A percentile compares a stretch with the other conserved stretches of the same genome.
These are phyloP conservation scores for Pecoramyces ruminantium DNA, from an alignment of 192 early-diverging fungal species.

Conservation along the genomic window DNA sequence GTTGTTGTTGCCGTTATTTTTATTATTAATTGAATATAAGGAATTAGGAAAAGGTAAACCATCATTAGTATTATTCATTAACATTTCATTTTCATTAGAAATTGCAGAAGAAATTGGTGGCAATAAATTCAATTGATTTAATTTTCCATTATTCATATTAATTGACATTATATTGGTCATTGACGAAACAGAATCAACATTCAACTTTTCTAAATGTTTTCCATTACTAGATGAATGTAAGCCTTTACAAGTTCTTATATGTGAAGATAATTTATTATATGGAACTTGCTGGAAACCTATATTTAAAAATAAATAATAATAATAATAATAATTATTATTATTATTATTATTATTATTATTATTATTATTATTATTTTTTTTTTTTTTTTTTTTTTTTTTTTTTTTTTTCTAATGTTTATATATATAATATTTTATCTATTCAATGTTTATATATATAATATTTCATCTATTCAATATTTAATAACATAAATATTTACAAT, in stretches of 20 bases:
- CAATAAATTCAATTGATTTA: not conserved
- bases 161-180: not conserved
- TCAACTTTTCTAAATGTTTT: not conserved
- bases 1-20: no score
- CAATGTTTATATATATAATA: no score
- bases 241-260: not conserved
- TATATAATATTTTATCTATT: no score
- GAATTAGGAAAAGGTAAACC: not conserved
- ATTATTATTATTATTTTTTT: no score
- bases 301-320: no score
- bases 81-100: not conserved
- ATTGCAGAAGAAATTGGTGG: not conserved
- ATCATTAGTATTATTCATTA: not conserved
- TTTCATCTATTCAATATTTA: no score
- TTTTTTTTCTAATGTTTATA: no score
- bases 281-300: not conserved
- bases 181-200: not conserved
- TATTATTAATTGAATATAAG: no score
- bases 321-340: no score
- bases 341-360: no score
- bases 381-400: no score
- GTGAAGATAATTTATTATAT: not conserved
- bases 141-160: not conserved
- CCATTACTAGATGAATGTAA: not conserved
- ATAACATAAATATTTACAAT: not conserved